Evolutionary conservation across 768 basidiomycete species (phyloP), one percentile per base, ranked within the genome.

Genomic region (Filobasidium floriforme): DNA sequence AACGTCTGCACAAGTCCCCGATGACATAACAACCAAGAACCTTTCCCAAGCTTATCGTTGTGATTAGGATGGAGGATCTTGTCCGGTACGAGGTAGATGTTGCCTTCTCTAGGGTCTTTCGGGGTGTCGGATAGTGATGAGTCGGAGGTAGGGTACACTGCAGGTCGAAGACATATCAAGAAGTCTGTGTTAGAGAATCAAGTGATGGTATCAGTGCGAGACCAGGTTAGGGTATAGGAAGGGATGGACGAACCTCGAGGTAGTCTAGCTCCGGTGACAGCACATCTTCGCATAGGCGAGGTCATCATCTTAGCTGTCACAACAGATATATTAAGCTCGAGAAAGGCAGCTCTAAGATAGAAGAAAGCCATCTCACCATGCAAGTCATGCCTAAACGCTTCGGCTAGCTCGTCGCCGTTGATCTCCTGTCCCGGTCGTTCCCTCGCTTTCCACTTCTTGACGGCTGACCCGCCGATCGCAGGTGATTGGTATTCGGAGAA

Each of bases 211-310:
- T 18, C 19, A 37, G 26, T 18, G 49, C 19, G n/a, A 3, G 40
- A 32, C 28, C 62, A 9, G 32, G 9, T 3, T 37, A 9, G 32
- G 32, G 3, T 4, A 9, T 37, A 37, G 32, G 32, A 37, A 9
- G 32, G 32, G 32, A 37, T 37, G 32, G 32, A 37, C 32, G 3
- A 9, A 67, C 66, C 66, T 62, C 41, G 46, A 5, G 66, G 66
- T 4, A 67, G 55, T 41, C 59, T 62, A 1, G 66, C 61, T 1
- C 66, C 66, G 14, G 66, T 62, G 5, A 67, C 19, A 2, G 66
- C 57, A 54, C 66, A 67, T 44, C 57, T 32, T 26, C 66, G 22
- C 4, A 59, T 46, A 0, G 61, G 66, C 4, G 66, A 67, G 32
- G 49, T 41, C 22, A 61, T 41, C 66, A 67, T 67, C 15, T 52